Evolutionary conservation across 768 basidiomycete genomes (phyloP), one percentile per base, ranked within the genome.

Genomic region (Melanogaster broomeanus): DNA sequence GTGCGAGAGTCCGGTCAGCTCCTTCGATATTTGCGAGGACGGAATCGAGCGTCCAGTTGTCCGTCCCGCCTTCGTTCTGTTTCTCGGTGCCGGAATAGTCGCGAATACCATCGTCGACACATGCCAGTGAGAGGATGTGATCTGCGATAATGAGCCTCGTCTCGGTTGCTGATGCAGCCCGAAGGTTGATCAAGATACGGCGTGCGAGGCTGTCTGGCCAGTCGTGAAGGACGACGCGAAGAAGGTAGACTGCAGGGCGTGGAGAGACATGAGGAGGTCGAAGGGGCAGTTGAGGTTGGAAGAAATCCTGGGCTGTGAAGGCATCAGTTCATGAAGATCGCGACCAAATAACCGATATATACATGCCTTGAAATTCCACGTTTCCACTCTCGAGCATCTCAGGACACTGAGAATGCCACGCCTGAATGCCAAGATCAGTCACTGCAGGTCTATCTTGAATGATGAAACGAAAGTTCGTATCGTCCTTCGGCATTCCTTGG

Each of bases 151-250:
- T 70, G 3, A 91, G 72, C 51, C 73, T 79, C 22, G 88, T 90
- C 3, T 73, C 66, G 7, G 49, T 43, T 18, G 51, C 45, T 10
- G 72, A 70, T 5, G 71, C 70, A 30, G 68, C 69, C 12, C 78
- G 70, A 4, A 82, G 70, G 24, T 74, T 76, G 18, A 72, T 62
- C 39, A 82, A 63, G 38, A 82, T 79, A 33, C 71, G 72, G 21
- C 53, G 56, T 19, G 80, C 81, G 56, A 71, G 77, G 1, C 71
- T 72, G 55, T 90, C 85, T 1, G 87, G 83, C 88, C 89, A 90
- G 60, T 92, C 89, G 58, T 92, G 89, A 30, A 88, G 72, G 34
- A 90, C 79, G 18, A 84, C 82, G 21, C 88, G 81, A 27, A 90
- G 72, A 30, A 90, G 72, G 62, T 84, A 92, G 6, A 89, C 81